Base-by-base conservation (phyloP, 2,329 filamentous ascomycete genomes). In the Fusarium sp. region DNA sequence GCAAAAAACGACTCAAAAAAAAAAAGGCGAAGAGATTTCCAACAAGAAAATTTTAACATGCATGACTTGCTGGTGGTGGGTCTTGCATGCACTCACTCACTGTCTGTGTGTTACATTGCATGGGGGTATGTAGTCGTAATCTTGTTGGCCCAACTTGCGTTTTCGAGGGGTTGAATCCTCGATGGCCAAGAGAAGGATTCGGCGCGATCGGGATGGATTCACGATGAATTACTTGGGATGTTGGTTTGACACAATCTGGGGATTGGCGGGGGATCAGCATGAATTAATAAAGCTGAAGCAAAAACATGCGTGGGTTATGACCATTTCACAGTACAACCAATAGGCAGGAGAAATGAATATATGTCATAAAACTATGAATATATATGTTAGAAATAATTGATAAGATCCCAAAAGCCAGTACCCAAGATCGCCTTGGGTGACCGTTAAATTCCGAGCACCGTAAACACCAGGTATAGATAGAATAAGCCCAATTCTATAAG, bases 391-490 rank as follows among this genome's bases (percentile, higher is more conserved):
- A 72, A 66, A 39, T 56, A 66, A 56, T 53, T 66, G 51, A 56
- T 45, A 54, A 55, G 49, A 69, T 70, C 60, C 71, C 62, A 59
- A 72, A 25, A 67, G 49, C 58, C 59, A 62, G 49, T 49, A 64
- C 61, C 63, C 67, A 61, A 60, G 56, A 48, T 55, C 47, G 45
- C 51, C 57, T 67, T 52, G 46, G 59, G 69, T 58, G 41, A 35
- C 51, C 43, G 47, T 53, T 45, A 42, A 55, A 56, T 68, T 27
- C 64, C 63, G 53, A 54, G 67, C 65, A 70, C 67, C 67, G 67
- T 68, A 54, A 70, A 70, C 67, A 70, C 67, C 67, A 70, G 55
- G 67, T 70, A 70, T 70, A 58, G 41, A 68, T 65, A 65, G 65
- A 67, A 67, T 58, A 40, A 58, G 58, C 51, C 63, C 58, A 54